Evolutionary conservation across 2,329 filamentous ascomycete species (phyloP).

Genomic region (Microdochium trichocladiopsis): DNA sequence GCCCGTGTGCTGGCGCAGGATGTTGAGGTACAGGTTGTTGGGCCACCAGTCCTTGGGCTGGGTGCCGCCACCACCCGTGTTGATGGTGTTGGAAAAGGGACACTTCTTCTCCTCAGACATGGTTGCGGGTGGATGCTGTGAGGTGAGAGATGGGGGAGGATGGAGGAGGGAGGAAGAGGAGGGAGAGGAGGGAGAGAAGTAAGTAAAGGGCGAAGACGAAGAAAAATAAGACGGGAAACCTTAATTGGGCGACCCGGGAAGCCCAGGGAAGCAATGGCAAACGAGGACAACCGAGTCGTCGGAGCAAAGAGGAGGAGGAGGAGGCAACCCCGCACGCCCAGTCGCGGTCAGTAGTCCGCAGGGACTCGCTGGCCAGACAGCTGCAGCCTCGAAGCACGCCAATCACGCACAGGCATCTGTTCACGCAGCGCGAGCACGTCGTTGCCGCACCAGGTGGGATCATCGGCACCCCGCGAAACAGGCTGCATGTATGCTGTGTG

Average conservation of each 20-base stretch:
- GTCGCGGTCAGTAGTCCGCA: too few relatives aligned
- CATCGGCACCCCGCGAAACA: not conserved
- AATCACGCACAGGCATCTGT: not conserved
- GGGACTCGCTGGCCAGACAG: too few relatives aligned
- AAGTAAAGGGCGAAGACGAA: not conserved
- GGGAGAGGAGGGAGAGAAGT: not conserved
- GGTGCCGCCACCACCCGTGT: slow-evolving; percentile 56
- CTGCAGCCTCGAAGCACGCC: not conserved
- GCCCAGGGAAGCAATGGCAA: not conserved
- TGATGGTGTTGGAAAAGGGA: slow-evolving; percentile 20
- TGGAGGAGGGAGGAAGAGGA: not conserved
- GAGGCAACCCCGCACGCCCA: too few relatives aligned
- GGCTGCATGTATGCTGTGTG: too few relatives aligned
- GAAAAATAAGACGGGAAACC: not conserved
- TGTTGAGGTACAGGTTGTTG: slow-evolving; percentile 57
- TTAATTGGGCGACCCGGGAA: not conserved
- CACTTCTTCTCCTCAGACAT: slow-evolving; percentile 20
- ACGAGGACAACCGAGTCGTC: too few relatives aligned
- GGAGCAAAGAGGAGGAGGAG: not conserved
- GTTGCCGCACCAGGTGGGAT: not conserved
- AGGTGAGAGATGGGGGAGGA: not conserved
- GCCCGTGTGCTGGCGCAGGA: slow-evolving; percentile 64
- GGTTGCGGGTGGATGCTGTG: not conserved
- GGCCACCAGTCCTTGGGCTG: slow-evolving; percentile 71
- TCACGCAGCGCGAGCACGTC: not conserved